A percentile compares a stretch with the other conserved stretches of the same genome.
Evolutionary conservation across 225 moss, liverwort and hornwort species (phyloP).

Genomic region (Thuidium tamariscinum): DNA sequence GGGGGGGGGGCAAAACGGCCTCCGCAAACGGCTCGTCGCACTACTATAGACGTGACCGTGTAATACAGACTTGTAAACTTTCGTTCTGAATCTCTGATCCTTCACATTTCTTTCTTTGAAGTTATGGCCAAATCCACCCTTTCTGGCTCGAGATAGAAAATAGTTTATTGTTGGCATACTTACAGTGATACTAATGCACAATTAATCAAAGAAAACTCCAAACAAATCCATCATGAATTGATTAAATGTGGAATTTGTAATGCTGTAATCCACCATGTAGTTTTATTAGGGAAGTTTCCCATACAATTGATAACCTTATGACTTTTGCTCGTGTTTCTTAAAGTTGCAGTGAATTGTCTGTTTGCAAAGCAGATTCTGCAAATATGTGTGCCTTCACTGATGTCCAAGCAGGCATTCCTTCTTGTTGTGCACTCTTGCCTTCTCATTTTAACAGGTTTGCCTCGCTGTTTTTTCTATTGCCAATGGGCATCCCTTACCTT

Average conservation of each 20-base stretch:
- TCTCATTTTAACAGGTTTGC: constrained; percentile 37
- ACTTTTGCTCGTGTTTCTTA: background rate
- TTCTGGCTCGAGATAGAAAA: background rate
- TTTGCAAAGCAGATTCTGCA: constrained; percentile 35
- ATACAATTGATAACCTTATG: background rate
- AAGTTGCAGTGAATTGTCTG: constrained; percentile 25
- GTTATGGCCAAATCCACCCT: background rate
- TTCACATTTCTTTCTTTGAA: background rate
- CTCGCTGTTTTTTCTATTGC: no score
- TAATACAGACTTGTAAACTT: no score
- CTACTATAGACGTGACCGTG: no score
- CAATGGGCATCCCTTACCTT: no score
- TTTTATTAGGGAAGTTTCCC: no score
- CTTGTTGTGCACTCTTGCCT: constrained; percentile 23
- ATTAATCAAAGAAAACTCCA: background rate
- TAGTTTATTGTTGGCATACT: background rate
- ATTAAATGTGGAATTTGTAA: background rate
- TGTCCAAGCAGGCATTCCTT: constrained; percentile 22
- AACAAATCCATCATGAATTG: background rate
- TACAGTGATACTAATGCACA: background rate
- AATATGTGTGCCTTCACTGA: constrained; percentile 25
- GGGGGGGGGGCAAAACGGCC: no score
- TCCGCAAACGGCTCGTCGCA: no score
- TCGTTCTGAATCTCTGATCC: background rate
- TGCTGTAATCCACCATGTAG: background rate